These are phyloP conservation scores for Neoboletus magnificus DNA, from an alignment of 768 basidiomycete genomes.

Conservation along the genomic window DNA sequence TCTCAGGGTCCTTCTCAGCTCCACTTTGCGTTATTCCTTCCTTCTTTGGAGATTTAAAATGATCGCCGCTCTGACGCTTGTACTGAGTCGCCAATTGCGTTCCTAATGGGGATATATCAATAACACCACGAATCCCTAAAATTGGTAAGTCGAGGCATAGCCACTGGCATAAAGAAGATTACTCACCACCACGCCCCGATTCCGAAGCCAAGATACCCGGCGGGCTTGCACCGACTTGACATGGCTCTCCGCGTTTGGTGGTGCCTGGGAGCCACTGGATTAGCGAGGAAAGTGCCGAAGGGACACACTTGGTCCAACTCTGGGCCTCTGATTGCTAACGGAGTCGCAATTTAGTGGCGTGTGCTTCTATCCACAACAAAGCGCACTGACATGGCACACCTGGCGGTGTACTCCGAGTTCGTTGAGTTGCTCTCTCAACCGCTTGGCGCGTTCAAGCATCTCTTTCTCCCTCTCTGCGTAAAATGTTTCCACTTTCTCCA, in stretches of 20 bases:
- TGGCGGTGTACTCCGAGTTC: conserved; percentile 70
- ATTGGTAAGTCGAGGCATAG: neutral
- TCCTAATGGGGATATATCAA: neutral
- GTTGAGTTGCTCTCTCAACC: conserved; percentile 63
- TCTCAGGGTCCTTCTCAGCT: neutral
- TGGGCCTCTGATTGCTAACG: conserved; percentile 10
- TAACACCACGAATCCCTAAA: neutral
- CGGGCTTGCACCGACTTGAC: neutral
- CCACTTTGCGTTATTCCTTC: neutral
- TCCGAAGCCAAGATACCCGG: conserved; percentile 15
- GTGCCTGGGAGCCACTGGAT: neutral
- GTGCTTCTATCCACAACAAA: neutral
- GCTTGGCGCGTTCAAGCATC: conserved; percentile 44
- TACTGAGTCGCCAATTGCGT: neutral
- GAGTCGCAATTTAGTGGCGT: neutral
- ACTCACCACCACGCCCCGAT: conserved; percentile 16
- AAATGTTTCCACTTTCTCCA: conserved; percentile 84
- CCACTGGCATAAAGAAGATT: neutral
- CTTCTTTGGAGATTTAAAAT: neutral
- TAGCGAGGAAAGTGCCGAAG: conserved; percentile 1
- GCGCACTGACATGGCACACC: conserved; percentile 47
- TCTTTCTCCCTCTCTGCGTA: conserved; percentile 68
- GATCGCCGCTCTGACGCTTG: neutral
- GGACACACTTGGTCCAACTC: conserved; percentile 9
- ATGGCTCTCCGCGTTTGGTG: neutral